Percentiles rank a stretch among this genome's conserved stretches.
Conservation (phyloP, 2,329 filamentous ascomycete species). For the Rhinocladiella mackenziei region DNA sequence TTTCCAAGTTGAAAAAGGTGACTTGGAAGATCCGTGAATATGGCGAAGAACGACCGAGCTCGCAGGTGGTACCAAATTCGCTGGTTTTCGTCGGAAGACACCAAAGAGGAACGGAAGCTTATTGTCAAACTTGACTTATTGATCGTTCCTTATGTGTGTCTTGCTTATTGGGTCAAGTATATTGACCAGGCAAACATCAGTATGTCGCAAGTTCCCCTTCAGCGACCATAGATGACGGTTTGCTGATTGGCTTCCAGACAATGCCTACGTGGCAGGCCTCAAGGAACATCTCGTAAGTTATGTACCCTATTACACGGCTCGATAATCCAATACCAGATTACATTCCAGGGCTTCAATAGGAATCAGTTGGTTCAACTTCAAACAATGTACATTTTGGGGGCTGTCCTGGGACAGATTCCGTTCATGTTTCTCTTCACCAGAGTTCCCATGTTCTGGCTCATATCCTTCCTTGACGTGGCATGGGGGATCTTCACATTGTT, state of each 20-base stretch:
- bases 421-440: slow-evolving; percentile 51
- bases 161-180: slow-evolving; percentile 54
- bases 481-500: slow-evolving; percentile 58
- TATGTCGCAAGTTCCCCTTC: slow-evolving; percentile 30
- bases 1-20: not conserved
- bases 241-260: slow-evolving; percentile 38
- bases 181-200: slow-evolving; percentile 55
- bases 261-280: slow-evolving; percentile 54
- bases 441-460: slow-evolving; percentile 47
- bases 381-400: slow-evolving; percentile 51
- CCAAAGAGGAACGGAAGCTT: slow-evolving; percentile 47
- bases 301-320: no score
- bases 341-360: slow-evolving; percentile 46
- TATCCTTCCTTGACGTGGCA: slow-evolving; percentile 50
- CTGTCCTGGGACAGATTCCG: slow-evolving; percentile 50
- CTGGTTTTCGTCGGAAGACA: slow-evolving; percentile 51
- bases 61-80: slow-evolving; percentile 34
- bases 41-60: not conserved
- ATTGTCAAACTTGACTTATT: slow-evolving; percentile 56
- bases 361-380: slow-evolving; percentile 55
- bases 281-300: slow-evolving; percentile 54
- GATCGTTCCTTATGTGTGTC: slow-evolving; percentile 54
- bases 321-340: no score
- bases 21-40: not conserved
- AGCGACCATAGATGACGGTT: not conserved